Conservation (phyloP, 2,329 filamentous ascomycete species). For the Pseudogymnoascus sp. region DNA sequence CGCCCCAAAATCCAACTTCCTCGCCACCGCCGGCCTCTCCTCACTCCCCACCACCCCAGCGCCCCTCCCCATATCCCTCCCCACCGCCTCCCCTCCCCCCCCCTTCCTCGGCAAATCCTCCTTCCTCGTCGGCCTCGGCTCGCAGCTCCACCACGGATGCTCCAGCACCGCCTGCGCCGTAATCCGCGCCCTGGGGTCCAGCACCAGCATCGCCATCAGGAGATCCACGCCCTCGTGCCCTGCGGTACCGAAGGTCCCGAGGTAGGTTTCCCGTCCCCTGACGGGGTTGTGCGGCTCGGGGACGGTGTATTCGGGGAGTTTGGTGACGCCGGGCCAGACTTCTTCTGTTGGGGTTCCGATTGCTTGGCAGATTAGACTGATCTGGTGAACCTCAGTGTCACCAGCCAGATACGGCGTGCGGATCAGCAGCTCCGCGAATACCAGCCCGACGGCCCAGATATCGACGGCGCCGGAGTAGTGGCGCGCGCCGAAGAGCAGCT, state of each 20-base stretch:
- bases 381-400: conserved; percentile 60
- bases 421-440: conserved; percentile 85
- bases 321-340: conserved; percentile 87
- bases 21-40: conserved; percentile 18
- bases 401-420: conserved; percentile 77
- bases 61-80: conserved; percentile 70
- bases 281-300: conserved; percentile 48
- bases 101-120: conserved; percentile 73
- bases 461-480: conserved; percentile 90
- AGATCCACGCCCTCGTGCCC: conserved; percentile 80
- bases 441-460: conserved; percentile 86
- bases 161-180: conserved; percentile 69
- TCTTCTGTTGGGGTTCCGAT: conserved; percentile 76
- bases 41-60: conserved; percentile 53
- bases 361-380: too few species aligned
- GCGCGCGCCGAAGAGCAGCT: conserved; percentile 82
- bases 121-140: conserved; percentile 75
- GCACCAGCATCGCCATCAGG: conserved; percentile 71
- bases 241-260: conserved; percentile 68
- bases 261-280: conserved; percentile 63
- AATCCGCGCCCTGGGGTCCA: conserved; percentile 81
- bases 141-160: conserved; percentile 78
- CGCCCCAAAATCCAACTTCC: conserved; percentile 27
- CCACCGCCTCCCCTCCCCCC: conserved; percentile 66
- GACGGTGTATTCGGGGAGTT: conserved; percentile 72